A percentile compares a stretch with the other conserved stretches of the same genome.
Evolutionary conservation across 2,329 filamentous ascomycete genomes (phyloP).

Genomic region (Xylaria arbuscula): DNA sequence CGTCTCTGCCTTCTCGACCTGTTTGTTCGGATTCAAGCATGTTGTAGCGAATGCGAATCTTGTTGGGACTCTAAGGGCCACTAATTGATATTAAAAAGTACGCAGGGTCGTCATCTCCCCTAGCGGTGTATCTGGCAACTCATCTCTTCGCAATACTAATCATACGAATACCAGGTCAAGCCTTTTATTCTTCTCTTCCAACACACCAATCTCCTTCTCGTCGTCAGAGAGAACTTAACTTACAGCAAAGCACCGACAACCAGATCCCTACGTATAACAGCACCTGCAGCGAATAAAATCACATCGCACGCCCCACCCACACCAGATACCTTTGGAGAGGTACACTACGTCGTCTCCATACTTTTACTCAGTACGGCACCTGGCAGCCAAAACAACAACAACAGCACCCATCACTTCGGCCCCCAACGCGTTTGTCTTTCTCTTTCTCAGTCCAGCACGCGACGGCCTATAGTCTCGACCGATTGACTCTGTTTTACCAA

Average conservation of each 20-base stretch:
- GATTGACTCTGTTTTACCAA: conserved; percentile 9
- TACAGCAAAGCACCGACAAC: conserved; percentile 9
- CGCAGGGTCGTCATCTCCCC: neutral
- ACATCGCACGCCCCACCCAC: neutral
- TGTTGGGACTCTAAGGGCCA: neutral
- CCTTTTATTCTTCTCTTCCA: neutral
- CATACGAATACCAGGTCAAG: neutral
- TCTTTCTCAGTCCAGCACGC: conserved; percentile 1
- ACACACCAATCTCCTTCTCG: neutral
- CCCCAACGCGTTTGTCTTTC: conserved; percentile 17
- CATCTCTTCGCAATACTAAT: conserved; percentile 5
- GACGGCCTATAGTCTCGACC: conserved; percentile 12
- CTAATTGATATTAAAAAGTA: conserved; percentile 12
- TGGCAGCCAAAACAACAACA: neutral
- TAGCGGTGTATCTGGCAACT: neutral
- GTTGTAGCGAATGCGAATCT: neutral
- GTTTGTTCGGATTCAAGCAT: neutral
- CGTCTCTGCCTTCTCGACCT: conserved; percentile 1
- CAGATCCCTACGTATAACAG: neutral
- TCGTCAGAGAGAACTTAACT: neutral
- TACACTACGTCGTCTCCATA: neutral
- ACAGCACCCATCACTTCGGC: conserved; percentile 13
- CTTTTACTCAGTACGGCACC: neutral
- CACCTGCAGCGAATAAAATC: neutral
- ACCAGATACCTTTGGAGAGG: neutral